Base-by-base conservation (phyloP, 805 yeast genomes). In the Candida argentea region DNA sequence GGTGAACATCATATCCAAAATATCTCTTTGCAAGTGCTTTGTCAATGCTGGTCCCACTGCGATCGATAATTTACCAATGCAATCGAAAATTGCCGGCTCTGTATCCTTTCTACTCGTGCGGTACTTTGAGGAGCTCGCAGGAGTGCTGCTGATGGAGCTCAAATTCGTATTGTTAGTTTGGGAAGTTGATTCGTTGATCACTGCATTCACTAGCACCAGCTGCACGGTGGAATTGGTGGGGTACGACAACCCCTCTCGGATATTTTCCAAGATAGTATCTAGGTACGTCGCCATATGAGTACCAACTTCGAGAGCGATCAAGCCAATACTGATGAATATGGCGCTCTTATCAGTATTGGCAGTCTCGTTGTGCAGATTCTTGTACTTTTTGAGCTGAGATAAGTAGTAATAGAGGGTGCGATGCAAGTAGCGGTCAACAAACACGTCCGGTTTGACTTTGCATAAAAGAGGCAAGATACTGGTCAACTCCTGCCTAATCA, bases 41-140 rank as follows among this genome's bases (percentile, higher is more conserved):
- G 95, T 83, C 31, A 89, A 61, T 1, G 95, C 94, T 8, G 95
- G 93, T 0, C 96, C 96, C 10, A 89, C 84, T 0, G 97, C 89
- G 15, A 69, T 67, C 0, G 95, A 87, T 20, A 91, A 57, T 53
- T 84, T 81, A 0, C 93, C 84, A 24, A 89, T 67, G 48, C 97
- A 91, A 41, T 81, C 83, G 44, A 87, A 89, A 13, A 89, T 72
- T 1, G 94, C 86, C 0, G 83, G 79, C 39, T 84, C 94, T 24
- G 80, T 74, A 27, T 80, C 86, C 44, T 74, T 78, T 33, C 87
- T 66, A 16, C 57, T 48, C 3, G 65, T 52, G 37, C 74, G 72
- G 18, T 71, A 64, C 42, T 72, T 76, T 5, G 78, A 63, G 1
- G 71, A 60, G 22, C 50, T 42, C 17, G 53, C 41, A 5, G 53